phyloP scores from a whole-genome alignment of 2,329 filamentous ascomycete species.

The Alternaria alternata region DNA sequence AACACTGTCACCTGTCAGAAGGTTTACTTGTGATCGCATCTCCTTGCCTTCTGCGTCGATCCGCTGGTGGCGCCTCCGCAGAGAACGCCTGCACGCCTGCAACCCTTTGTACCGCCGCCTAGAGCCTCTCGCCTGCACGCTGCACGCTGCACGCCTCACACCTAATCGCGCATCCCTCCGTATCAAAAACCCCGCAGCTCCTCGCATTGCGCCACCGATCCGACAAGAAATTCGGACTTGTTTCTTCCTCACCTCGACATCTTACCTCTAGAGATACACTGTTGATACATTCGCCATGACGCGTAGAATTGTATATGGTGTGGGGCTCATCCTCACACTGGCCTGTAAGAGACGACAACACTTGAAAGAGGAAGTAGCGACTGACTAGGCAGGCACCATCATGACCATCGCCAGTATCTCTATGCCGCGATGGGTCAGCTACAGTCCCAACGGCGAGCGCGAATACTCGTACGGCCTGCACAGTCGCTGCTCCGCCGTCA shows the following conservation, averaged over 20 bases:
- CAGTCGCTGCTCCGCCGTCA: conserved; percentile 76
- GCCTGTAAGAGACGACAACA: conserved; percentile 44
- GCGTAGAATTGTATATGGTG: conserved; percentile 58
- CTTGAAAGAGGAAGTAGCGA: background rate
- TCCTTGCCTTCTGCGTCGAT: background rate
- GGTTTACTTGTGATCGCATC: background rate
- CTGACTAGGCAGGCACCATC: conserved; percentile 65
- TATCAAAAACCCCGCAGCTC: conserved; percentile 12
- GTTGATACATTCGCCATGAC: conserved; percentile 52
- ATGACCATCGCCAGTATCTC: conserved; percentile 75
- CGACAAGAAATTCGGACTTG: background rate
- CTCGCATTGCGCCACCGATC: conserved; percentile 15
- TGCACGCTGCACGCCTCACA: conserved; percentile 5
- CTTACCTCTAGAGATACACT: background rate
- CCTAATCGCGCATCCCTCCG: conserved; percentile 3
- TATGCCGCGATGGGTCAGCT: conserved; percentile 76
- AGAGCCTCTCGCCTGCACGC: conserved; percentile 6
- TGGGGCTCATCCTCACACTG: conserved; percentile 58
- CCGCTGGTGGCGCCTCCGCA: conserved; percentile 10
- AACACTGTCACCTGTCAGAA: background rate
- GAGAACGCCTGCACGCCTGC: conserved; percentile 7
- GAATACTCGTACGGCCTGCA: conserved; percentile 75
- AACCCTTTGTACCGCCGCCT: conserved; percentile 4
- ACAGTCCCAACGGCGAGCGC: conserved; percentile 54
- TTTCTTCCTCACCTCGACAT: background rate